Percentiles rank a stretch among this genome's conserved stretches.
phyloP scores from a whole-genome alignment of 78 protist genomes.

The Dictyostelium citrinum region DNA sequence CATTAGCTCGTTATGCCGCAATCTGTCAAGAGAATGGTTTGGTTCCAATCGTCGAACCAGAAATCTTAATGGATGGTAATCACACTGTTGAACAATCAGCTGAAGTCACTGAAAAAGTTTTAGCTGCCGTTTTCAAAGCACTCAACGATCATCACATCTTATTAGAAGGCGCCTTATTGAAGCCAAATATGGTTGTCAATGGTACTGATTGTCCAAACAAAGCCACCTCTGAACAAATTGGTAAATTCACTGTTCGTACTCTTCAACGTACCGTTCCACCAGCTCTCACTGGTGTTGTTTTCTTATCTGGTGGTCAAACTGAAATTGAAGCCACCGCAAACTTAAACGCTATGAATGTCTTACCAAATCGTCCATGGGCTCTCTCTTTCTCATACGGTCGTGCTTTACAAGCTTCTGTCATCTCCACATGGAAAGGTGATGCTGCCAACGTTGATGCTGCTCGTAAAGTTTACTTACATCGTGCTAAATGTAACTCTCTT shows the following conservation, averaged over 20 bases:
- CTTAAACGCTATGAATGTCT: constrained; percentile 92
- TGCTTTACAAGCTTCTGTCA: constrained; percentile 86
- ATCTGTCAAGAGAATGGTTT: constrained; percentile 95
- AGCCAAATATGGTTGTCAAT: constrained; percentile 94
- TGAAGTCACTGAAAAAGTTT: constrained; percentile 68
- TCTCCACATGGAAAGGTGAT: constrained; percentile 44
- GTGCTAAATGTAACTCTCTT: constrained; percentile 62
- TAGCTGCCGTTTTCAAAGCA: constrained; percentile 81
- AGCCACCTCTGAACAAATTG: constrained; percentile 85
- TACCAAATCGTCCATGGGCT: constrained; percentile 89
- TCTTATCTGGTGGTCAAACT: constrained; percentile 96
- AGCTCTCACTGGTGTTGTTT: constrained; percentile 94
- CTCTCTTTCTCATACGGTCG: constrained; percentile 95
- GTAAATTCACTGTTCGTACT: constrained; percentile 85
- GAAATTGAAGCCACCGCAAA: constrained; percentile 93
- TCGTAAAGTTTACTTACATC: constrained; percentile 65
- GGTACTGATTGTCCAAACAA: constrained; percentile 60
- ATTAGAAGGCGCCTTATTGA: constrained; percentile 91
- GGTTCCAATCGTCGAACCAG: constrained; percentile 98
- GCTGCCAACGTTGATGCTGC: constrained; percentile 47
- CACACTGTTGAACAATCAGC: constrained; percentile 82
- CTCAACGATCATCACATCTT: constrained; percentile 78
- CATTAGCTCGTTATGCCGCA: constrained; percentile 94
- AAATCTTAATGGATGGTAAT: constrained; percentile 89
- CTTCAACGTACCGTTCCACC: constrained; percentile 95